A percentile compares a stretch with the other conserved stretches of the same genome.
Evolutionary conservation across 257 asterid species (phyloP).

Genomic region (Hygrophila difformis): DNA sequence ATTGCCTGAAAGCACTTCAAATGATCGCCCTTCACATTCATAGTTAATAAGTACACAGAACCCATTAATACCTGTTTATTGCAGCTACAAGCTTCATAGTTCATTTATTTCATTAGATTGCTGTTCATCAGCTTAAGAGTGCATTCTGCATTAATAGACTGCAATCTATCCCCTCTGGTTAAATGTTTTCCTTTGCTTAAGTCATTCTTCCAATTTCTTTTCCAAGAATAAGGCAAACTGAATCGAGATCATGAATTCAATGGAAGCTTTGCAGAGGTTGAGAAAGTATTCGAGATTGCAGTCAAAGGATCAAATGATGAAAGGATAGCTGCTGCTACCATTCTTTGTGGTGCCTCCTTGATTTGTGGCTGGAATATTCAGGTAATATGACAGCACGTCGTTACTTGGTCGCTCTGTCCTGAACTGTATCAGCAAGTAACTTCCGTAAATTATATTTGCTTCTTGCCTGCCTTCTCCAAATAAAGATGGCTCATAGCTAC

Average conservation of each 20-base stretch:
- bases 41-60: too few relatives aligned
- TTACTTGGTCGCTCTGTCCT: neutral
- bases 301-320: conserved; percentile 64
- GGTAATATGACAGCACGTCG: conserved; percentile 33
- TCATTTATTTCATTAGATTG: conserved; percentile 3
- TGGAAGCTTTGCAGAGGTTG: conserved; percentile 96
- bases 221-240: conserved; percentile 64
- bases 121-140: neutral
- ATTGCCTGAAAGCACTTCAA: too few relatives aligned
- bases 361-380: conserved; percentile 83
- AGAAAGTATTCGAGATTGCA: conserved; percentile 84
- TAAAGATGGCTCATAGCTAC: neutral
- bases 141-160: conserved; percentile 5
- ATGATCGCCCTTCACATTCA: too few relatives aligned
- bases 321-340: conserved; percentile 79
- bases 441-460: neutral
- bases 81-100: too few relatives aligned
- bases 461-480: neutral
- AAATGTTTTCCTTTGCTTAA: conserved; percentile 19
- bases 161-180: conserved; percentile 26
- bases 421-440: neutral
- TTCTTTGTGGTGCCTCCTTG: conserved; percentile 88
- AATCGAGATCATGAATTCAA: conserved; percentile 78
- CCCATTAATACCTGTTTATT: too few relatives aligned
- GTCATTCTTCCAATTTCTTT: too few relatives aligned